Base-by-base conservation (phyloP, 116 monocot genomes). In the Dioscorea cayenensis region DNA sequence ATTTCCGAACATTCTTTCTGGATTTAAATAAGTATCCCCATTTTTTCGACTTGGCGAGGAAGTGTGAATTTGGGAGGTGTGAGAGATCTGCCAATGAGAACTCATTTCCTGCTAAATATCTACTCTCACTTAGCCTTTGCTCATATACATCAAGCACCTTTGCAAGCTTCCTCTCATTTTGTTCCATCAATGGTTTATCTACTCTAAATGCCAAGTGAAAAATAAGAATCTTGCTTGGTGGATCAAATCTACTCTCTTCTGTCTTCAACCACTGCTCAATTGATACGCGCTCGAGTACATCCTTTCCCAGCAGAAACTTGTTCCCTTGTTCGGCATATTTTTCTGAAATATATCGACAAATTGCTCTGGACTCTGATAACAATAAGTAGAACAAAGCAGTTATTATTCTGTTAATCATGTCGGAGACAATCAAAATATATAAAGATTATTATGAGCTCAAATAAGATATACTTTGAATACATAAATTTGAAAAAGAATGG, bases 11-110 rank as follows among this genome's bases (percentile, higher is more conserved):
- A 71, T 93, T 80, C 77, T 82, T 86, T 71, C 87, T 86, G 0
- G 75, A 71, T 6, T 84, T 55, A 64, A 89, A 89, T 7, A 89
- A 81, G 71, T 86, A 65, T 12, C 71, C 62, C 73, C 69, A 80
- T 22, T 80, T 60, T 3, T 58, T 36, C n/a, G 86, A 84, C 17
- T 66, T 77, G 2, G 72, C 72, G 0, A 93, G 67, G 73, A 83
- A 84, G 68, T 93, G 78, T 14, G 89, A 75, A 65, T 84, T 82
- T 11, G 95, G 95, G 19, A 95, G 85, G 70, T 95, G 95, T 4
- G 75, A 69, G n/a, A 82, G 69, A 62, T 82, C 82, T 27, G 82
- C 82, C 66, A 82, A 38, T 21, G 82, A 51, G 65, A 82, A 82
- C 21, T 82, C 77, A 50, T 74, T 70, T 3, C 82, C 77, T 25